Percentiles rank a stretch among this genome's conserved stretches.
Conservation (phyloP, 2,329 filamentous ascomycete genomes). For the Diatrype stigma region DNA sequence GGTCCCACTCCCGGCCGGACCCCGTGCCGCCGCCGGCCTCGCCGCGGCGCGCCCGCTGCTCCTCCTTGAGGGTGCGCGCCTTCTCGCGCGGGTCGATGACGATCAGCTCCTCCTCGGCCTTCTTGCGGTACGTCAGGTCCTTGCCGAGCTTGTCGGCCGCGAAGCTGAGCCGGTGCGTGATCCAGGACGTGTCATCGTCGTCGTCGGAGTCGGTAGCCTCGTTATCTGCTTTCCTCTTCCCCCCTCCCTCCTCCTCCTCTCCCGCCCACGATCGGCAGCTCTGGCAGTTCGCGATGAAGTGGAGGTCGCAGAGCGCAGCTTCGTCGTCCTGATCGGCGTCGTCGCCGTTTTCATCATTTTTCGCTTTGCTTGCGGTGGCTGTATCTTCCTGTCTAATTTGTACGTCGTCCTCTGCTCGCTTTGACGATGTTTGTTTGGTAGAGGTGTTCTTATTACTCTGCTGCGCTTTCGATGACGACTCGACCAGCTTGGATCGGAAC, state of each 20-base stretch:
- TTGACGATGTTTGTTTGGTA: not conserved
- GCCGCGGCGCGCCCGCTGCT: slow-evolving; percentile 57
- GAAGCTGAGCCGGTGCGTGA: slow-evolving; percentile 80
- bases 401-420: too few relatives aligned
- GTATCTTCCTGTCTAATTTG: not conserved
- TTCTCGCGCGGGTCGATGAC: slow-evolving; percentile 91
- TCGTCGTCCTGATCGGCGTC: slow-evolving; percentile 50
- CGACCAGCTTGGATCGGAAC: slow-evolving; percentile 74
- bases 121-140: slow-evolving; percentile 82
- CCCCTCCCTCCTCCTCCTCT: slow-evolving; percentile 48
- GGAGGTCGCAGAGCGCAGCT: slow-evolving; percentile 78
- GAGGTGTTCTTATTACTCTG: slow-evolving; percentile 9
- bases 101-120: slow-evolving; percentile 84
- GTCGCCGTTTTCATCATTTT: slow-evolving; percentile 20
- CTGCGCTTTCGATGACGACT: slow-evolving; percentile 35
- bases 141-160: slow-evolving; percentile 88
- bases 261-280: slow-evolving; percentile 73
- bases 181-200: slow-evolving; percentile 69
- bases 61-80: slow-evolving; percentile 66
- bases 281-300: slow-evolving; percentile 94
- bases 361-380: slow-evolving; percentile 24
- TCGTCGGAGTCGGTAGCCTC: too few relatives aligned
- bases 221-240: slow-evolving; percentile 55
- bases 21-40: slow-evolving; percentile 43
- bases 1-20: slow-evolving; percentile 20